phyloP scores from a whole-genome alignment of 164 flowering plant species.

The Taxillus chinensis region DNA sequence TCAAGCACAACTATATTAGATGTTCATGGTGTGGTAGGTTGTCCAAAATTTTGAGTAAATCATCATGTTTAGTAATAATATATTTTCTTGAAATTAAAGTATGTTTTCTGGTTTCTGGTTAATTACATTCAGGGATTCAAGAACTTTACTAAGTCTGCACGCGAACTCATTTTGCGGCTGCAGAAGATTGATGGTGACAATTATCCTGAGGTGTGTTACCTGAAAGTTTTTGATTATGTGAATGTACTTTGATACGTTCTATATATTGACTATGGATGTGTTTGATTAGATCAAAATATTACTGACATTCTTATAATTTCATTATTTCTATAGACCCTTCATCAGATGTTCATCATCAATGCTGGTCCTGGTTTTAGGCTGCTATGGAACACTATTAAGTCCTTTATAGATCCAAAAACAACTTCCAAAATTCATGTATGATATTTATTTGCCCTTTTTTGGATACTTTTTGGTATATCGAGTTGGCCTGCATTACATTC shows the following conservation, averaged over 20 bases:
- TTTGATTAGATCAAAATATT: not conserved
- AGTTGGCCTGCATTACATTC: not conserved
- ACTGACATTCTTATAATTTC: too few species aligned
- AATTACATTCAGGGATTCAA: constrained; percentile 1
- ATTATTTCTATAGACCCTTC: constrained; percentile 51
- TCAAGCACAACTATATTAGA: constrained; percentile 3
- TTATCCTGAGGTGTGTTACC: not conserved
- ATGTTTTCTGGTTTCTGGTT: not conserved
- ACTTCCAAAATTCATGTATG: constrained; percentile 78
- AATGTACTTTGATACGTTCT: not conserved
- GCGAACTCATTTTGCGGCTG: constrained; percentile 3
- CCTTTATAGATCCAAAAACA: constrained; percentile 79
- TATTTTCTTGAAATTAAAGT: too few species aligned
- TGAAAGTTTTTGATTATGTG: not conserved
- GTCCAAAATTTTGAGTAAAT: not conserved
- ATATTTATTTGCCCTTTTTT: not conserved
- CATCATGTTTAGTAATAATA: too few species aligned
- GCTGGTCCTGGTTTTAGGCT: constrained; percentile 94
- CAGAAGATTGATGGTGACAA: constrained; percentile 1
- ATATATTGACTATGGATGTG: not conserved
- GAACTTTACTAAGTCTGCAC: not conserved
- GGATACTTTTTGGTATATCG: not conserved
- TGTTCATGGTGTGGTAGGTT: constrained; percentile 3
- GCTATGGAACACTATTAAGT: constrained; percentile 76
- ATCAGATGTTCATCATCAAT: constrained; percentile 86